Evolutionary conservation across 2,329 filamentous ascomycete genomes (phyloP), one percentile per base, ranked within the genome.

Genomic region (Neobulgaria alba): DNA sequence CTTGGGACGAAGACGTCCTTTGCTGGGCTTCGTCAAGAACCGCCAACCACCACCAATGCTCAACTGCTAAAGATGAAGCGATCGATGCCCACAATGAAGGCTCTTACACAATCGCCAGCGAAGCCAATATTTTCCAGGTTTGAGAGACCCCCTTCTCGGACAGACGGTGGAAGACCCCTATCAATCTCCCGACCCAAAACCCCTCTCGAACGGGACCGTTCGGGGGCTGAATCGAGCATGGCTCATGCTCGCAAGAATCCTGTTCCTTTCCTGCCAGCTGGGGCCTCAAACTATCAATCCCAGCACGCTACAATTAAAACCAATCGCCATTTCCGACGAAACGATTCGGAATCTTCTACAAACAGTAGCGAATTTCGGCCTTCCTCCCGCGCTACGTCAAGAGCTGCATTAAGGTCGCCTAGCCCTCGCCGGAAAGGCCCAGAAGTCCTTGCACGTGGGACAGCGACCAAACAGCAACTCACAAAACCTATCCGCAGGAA

Each of bases 221-320:
- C 68, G 18, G 59, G 58, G 4, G 57, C 63, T 29, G 62, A 67
- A 21, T 75, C 77, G 43, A 73, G 68, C 48, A 64, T 69, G 42
- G 68, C 67, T 43, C 63, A 70, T n/a, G 60, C 65, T 16, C 71
- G 77, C 47, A 81, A 79, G 61, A 67, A 74, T 38, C 76, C 77
- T 32, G 64, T 76, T 10, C 86, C 89, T 5, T 95, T 95, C 57
- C 63, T 94, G 33, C 85, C 88, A 20, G 82, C 85, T 31, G 86
- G 87, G 21, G 73, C 73, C 20, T 82, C 84, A 10, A 75, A 76
- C 47, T 73, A 76, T 16, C 83, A 87, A 58, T 86, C 85, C 9
- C 84, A 95, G 49, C 84, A 95, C 64, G 71, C 83, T 48, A 75
- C 75, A 36, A 71, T 84, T 31, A 94, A 88, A 63, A 70, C 66